Evolutionary conservation across 805 yeast genomes (phyloP).

Genomic region (Ascoidea asiatica): DNA sequence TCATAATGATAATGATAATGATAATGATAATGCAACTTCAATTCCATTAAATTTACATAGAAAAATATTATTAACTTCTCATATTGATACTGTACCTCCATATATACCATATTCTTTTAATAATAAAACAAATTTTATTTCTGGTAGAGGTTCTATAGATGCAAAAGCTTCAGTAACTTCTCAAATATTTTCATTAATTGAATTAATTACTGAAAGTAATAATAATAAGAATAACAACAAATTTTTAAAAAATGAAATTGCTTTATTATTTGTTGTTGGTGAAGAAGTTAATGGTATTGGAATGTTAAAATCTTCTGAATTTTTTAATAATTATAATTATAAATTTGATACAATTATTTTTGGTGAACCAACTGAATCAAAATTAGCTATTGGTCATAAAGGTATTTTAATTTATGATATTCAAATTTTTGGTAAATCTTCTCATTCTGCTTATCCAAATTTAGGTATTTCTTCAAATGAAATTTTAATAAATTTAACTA

Average conservation of each 20-base stretch:
- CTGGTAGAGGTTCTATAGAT: constrained; percentile 43
- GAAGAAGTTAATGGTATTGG: constrained; percentile 61
- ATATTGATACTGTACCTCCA: constrained; percentile 45
- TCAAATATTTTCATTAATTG: constrained; percentile 41
- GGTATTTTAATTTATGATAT: constrained; percentile 34
- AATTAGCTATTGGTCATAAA: constrained; percentile 59
- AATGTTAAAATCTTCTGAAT: constrained; percentile 31
- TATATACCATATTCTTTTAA: constrained; percentile 26
- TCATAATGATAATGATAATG: constrained; percentile 15
- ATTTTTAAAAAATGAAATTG: constrained; percentile 42
- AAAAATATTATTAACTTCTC: constrained; percentile 30
- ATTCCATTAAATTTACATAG: no score
- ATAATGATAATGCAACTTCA: constrained; percentile 8
- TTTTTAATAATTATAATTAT: constrained; percentile 31
- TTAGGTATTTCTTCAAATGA: constrained; percentile 52
- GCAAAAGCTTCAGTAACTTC: constrained; percentile 64
- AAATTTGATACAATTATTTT: constrained; percentile 36
- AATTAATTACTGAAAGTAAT: constrained; percentile 24
- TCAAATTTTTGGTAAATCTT: constrained; percentile 38
- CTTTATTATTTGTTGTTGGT: constrained; percentile 52
- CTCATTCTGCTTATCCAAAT: constrained; percentile 62
- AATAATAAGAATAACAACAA: no score
- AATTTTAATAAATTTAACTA: constrained; percentile 36
- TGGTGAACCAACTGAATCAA: constrained; percentile 67
- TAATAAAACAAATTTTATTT: background rate